Base-by-base conservation (phyloP, 202 grass and related monocot species). In the Setaria viridis region DNA sequence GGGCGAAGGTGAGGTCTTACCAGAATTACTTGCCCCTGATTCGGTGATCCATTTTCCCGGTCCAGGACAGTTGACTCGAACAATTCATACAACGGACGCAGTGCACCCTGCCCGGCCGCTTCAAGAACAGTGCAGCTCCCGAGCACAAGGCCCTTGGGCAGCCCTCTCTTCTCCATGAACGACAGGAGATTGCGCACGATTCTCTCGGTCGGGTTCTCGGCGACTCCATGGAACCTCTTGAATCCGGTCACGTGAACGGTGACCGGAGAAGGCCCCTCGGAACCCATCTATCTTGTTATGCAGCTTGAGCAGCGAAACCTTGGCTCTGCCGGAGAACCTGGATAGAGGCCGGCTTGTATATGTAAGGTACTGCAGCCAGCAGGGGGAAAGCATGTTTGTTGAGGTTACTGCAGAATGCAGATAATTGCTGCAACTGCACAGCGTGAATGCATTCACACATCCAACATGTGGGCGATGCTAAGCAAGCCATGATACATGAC, bases 201-300 rank as follows among this genome's bases (percentile, higher is more conserved):
- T 3, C 17, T 85, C 65, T 93, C 91, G 11, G 91, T 93, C 29
- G 91, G 91, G n/a, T 93, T 93, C 57, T 88, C 88, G 14, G 78
- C 74, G 1, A 93, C 91, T 15, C 91, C 91, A 74, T 93, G 85
- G 41, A 93, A 93, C 80, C 82, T 93, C 88, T 93, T 93, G 30
- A 93, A 93, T 12, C 91, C 91, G 11, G 88, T 90, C 58, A 90
- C 54, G 21, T 93, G 88, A 41, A 93, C 64, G 53, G 85, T 90
- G 65, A 90, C 65, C 0, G 17, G 20, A 30, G 76, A 85, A 85
- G 91, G 85, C 58, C 81, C 88, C 87, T 93, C 88, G 29, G 91
- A 93, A 87, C 91, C 91, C 91, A 93, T 93, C 54, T 58, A 56
- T 56, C 8, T n/a, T 75, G 13, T 11, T 37, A 6, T 73, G 71